Evolutionary conservation across 2,329 filamentous ascomycete genomes (phyloP), one percentile per base, ranked within the genome.

Genomic region (Sporothrix luriei): DNA sequence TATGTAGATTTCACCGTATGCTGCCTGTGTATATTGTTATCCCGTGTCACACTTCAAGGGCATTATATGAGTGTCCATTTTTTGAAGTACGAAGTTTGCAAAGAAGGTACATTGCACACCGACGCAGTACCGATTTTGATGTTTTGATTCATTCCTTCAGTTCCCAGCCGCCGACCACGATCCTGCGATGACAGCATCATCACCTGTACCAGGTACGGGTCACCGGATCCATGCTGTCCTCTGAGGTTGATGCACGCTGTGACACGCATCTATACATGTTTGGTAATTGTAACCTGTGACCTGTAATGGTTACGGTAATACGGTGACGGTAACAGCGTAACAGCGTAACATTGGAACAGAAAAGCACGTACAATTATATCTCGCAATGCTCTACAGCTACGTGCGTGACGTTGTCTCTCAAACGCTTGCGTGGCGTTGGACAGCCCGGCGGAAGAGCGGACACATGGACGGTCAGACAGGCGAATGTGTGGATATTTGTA

Each of bases 401-500:
- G 57, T 62, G 38, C 57, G 38, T 62, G 57, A 38, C 57, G 21
- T n/a, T 19, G 19, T 21, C 46, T 62, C 55, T 19, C 14, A 26
- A 24, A 26, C 4, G 61, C 54, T 71, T 71, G 70, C 70, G 70
- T 69, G 70, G 70, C 70, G 67, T 71, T 40, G 33, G 38, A 71
- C 67, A 67, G 38, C 21, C 26, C 48, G 40, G 43, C 43, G 33
- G 24, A 6, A 43, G 11, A 16, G 14, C 14, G 14, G 40, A 33
- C 57, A 43, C 1, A 11, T 10, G 40, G 40, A 14, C 9, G 9
- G 40, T 4, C 13, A 43, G 11, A 43, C 11, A 16, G 40, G 13
- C 40, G 14, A 43, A 33, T 33, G 1, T 33, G 33, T 33, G 33
- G 6, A 33, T 9, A 9, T 33, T 33, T 16, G 43, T 14, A 14